phyloP scores from a whole-genome alignment of 164 flowering plant genomes.

The Vitis rotundifolia region DNA sequence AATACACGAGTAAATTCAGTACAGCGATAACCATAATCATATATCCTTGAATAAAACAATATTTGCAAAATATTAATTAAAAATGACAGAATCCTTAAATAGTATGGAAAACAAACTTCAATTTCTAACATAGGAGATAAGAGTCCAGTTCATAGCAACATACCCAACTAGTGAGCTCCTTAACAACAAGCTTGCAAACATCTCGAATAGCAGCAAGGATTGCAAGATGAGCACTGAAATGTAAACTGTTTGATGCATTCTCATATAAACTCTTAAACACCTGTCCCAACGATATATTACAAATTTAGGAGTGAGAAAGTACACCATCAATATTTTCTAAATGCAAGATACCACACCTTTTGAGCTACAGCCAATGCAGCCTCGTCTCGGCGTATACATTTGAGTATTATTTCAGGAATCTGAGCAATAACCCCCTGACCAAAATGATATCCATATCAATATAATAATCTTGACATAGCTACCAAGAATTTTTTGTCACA shows the following conservation, averaged over 20 bases:
- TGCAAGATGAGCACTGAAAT: constrained; percentile 74
- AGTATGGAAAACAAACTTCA: too few species aligned
- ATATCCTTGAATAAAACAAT: too few species aligned
- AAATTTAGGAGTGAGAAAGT: neutral
- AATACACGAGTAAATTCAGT: too few species aligned
- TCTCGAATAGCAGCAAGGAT: constrained; percentile 87
- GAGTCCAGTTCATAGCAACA: constrained; percentile 9
- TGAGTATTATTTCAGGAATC: constrained; percentile 86
- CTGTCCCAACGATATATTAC: constrained; percentile 34
- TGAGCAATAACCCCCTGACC: constrained; percentile 70
- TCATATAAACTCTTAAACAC: constrained; percentile 86
- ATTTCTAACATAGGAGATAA: too few species aligned
- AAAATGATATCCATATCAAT: neutral
- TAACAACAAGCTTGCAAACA: constrained; percentile 95
- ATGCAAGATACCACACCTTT: constrained; percentile 47
- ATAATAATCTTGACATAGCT: too few species aligned
- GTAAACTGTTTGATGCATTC: constrained; percentile 60
- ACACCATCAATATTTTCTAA: neutral
- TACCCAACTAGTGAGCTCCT: constrained; percentile 98
- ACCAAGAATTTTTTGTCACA: too few species aligned
- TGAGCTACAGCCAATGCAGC: constrained; percentile 96
- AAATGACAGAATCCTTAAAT: too few species aligned
- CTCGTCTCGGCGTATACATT: constrained; percentile 89
- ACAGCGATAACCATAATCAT: too few species aligned
- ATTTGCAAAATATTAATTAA: too few species aligned